A percentile compares a stretch with the other conserved stretches of the same genome.
phyloP scores from a whole-genome alignment of 2,329 filamentous ascomycete genomes.

The Macrophomina phaseolina region DNA sequence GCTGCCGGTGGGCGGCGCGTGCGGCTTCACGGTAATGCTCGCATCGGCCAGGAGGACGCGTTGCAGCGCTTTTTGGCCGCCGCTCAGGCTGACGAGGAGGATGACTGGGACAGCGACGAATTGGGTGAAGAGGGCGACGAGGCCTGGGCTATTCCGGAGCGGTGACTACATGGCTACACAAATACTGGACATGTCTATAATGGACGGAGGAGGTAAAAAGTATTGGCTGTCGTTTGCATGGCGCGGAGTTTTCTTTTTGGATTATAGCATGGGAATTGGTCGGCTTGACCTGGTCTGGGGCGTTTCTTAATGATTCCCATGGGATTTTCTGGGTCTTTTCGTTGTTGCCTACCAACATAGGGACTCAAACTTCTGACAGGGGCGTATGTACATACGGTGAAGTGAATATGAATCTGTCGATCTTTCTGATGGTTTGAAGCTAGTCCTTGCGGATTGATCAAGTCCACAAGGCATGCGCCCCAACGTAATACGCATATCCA shows the following conservation, averaged over 20 bases:
- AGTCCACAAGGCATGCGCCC: too few species aligned
- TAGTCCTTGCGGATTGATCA: too few species aligned
- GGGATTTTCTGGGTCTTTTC: neutral
- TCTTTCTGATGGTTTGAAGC: too few species aligned
- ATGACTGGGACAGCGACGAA: conserved; percentile 66
- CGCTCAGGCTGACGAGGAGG: conserved; percentile 60
- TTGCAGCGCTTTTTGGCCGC: conserved; percentile 60
- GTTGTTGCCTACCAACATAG: too few species aligned
- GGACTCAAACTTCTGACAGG: too few species aligned
- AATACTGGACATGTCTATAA: too few species aligned
- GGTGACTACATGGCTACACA: conserved; percentile 19
- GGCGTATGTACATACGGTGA: too few species aligned
- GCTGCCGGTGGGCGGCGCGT: neutral
- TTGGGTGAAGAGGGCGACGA: conserved; percentile 46
- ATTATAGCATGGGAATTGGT: neutral
- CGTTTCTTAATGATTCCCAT: neutral
- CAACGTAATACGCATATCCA: too few species aligned
- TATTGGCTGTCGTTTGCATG: neutral
- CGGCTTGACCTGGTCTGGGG: neutral
- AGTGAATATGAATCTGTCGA: too few species aligned
- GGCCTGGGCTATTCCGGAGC: conserved; percentile 30
- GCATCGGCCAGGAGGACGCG: conserved; percentile 32
- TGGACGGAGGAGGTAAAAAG: neutral
- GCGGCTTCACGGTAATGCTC: neutral
- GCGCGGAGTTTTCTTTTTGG: conserved; percentile 5